Percentiles rank a stretch among this genome's conserved stretches.
phyloP scores from a whole-genome alignment of 1,139 yeast genomes.

The Hemisphaericaspora lyxosophila region DNA sequence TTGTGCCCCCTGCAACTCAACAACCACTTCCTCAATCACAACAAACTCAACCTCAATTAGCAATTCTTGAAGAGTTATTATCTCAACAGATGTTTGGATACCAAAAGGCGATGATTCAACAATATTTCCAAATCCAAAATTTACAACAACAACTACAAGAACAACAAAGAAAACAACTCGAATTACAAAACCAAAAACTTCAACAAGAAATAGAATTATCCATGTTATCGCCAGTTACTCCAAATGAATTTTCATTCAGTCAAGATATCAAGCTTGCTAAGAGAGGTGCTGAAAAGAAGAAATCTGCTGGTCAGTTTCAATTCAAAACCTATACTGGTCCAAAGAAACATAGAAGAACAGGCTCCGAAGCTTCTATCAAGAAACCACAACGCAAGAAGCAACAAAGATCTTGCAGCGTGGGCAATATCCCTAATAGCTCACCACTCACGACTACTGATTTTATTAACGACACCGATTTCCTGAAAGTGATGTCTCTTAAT shows the following conservation, averaged over 20 bases:
- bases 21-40: conserved; percentile 1
- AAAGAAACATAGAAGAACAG: conserved; percentile 14
- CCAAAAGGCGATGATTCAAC: conserved; percentile 27
- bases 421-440: not conserved
- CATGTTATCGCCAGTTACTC: conserved; percentile 3
- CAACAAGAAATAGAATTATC: conserved; percentile 8
- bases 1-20: not conserved
- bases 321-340: conserved; percentile 43
- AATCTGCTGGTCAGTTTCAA: conserved; percentile 31
- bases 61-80: conserved; percentile 6
- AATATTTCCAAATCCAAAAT: conserved; percentile 25
- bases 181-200: conserved; percentile 8
- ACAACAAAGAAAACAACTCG: conserved; percentile 12
- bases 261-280: not conserved
- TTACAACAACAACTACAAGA: conserved; percentile 24
- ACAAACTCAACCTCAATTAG: conserved; percentile 3
- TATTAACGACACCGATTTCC: too few species aligned
- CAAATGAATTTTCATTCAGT: not conserved
- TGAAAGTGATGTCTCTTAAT: too few species aligned
- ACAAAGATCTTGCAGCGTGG: conserved; percentile 3
- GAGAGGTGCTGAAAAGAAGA: conserved; percentile 15
- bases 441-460: not conserved
- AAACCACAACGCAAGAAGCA: conserved; percentile 16
- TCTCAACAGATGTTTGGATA: conserved; percentile 21
- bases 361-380: conserved; percentile 18